Percentiles rank a stretch among this genome's conserved stretches.
phyloP scores from a whole-genome alignment of 164 flowering plant genomes.

The Kingdonia uniflora region DNA sequence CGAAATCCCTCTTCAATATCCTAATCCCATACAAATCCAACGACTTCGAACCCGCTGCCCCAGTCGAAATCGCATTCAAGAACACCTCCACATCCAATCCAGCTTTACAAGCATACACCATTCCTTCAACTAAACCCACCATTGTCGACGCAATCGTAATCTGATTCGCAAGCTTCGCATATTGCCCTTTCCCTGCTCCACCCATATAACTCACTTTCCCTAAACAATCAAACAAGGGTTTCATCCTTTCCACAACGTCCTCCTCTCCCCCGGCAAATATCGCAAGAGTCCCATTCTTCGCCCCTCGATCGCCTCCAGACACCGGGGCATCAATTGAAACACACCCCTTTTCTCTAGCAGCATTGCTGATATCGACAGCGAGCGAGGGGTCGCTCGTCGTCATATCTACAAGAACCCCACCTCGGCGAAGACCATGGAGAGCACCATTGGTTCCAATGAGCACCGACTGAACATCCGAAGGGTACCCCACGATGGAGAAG shows the following conservation, averaged over 20 bases:
- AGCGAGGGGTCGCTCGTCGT: constrained; percentile 94
- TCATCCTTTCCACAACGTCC: constrained; percentile 22
- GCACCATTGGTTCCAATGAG: constrained; percentile 63
- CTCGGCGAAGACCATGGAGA: constrained; percentile 50
- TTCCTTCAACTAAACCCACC: constrained; percentile 91
- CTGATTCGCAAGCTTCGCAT: constrained; percentile 79
- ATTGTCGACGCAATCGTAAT: constrained; percentile 72
- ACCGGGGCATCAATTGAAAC: constrained; percentile 79
- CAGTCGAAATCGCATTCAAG: constrained; percentile 64
- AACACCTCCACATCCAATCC: constrained; percentile 52
- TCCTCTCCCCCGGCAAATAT: constrained; percentile 91
- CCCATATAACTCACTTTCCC: constrained; percentile 92
- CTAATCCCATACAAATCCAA: constrained; percentile 69
- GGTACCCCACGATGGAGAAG: constrained; percentile 94
- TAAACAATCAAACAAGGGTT: constrained; percentile 49
- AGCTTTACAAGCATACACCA: constrained; percentile 71
- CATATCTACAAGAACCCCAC: constrained; percentile 76
- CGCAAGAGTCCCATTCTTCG: constrained; percentile 50
- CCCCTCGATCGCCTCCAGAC: constrained; percentile 94
- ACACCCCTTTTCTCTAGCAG: constrained; percentile 44
- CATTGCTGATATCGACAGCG: constrained; percentile 47
- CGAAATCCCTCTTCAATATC: constrained; percentile 79
- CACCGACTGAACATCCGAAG: constrained; percentile 87
- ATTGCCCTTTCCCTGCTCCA: constrained; percentile 73
- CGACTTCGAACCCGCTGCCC: constrained; percentile 85